phyloP scores from a whole-genome alignment of 805 yeast species.

The Metschnikowia lochheadii region DNA sequence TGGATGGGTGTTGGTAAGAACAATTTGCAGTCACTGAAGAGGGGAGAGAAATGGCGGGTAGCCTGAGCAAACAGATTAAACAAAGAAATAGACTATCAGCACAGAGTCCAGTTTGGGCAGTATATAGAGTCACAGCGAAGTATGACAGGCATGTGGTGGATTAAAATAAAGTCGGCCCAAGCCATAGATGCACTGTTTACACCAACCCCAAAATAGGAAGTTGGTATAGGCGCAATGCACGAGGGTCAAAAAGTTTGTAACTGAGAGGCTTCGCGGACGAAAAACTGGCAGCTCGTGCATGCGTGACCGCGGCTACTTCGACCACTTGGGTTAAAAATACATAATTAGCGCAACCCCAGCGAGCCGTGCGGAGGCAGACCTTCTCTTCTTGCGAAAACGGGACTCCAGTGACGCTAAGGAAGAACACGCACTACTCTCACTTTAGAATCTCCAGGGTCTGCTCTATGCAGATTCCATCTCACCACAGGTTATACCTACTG shows the following conservation, averaged over 20 bases:
- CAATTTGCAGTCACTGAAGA: background rate
- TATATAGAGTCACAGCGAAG: background rate
- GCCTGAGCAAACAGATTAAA: background rate
- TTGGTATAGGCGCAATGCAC: constrained; percentile 2
- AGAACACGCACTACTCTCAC: background rate
- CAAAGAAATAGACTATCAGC: background rate
- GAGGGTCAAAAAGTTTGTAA: background rate
- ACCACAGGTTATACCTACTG: background rate
- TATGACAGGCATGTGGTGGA: background rate
- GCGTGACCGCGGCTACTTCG: background rate
- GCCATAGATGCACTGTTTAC: constrained; percentile 5
- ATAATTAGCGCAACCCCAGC: background rate
- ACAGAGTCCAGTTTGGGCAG: background rate
- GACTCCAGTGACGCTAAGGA: background rate
- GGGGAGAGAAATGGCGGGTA: background rate
- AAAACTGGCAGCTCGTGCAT: constrained; percentile 3
- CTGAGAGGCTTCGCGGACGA: background rate
- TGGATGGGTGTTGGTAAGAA: background rate
- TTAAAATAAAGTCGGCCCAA: background rate
- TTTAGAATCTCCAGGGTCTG: background rate
- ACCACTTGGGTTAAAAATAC: background rate
- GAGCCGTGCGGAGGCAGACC: background rate
- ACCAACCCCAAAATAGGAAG: constrained; percentile 2
- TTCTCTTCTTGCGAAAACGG: background rate
- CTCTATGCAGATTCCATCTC: background rate